These are phyloP conservation scores for Colletotrichum camelliae DNA, from an alignment of 2,329 filamentous ascomycete genomes.

Conservation along the genomic window DNA sequence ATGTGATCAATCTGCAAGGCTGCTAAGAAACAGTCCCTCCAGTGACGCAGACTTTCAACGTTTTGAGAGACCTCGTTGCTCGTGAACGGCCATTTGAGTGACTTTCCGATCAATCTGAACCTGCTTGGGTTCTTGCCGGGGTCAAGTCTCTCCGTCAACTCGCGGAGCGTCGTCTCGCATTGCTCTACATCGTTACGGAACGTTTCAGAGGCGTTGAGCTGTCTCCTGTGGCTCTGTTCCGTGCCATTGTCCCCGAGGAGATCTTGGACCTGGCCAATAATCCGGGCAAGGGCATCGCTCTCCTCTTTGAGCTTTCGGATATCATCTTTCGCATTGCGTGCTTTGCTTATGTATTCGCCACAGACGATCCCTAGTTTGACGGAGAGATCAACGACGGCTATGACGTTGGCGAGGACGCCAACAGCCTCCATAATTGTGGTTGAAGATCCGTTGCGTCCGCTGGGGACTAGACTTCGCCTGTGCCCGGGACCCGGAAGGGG, in stretches of 20 bases:
- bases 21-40: neutral
- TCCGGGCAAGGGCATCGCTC: neutral
- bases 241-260: fast-evolving
- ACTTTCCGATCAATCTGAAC: neutral
- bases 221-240: fast-evolving
- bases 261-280: neutral
- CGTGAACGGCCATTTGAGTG: neutral
- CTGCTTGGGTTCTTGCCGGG: fast-evolving
- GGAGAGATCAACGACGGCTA: neutral
- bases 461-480: too few species aligned
- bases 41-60: neutral
- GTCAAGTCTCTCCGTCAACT: neutral
- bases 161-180: neutral
- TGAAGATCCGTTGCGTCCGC: neutral
- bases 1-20: neutral
- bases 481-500: too few species aligned
- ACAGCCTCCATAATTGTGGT: neutral
- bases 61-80: fast-evolving
- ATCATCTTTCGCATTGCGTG: neutral
- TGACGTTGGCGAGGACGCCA: neutral
- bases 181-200: fast-evolving
- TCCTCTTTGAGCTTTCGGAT: fast-evolving
- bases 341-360: neutral
- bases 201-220: neutral
- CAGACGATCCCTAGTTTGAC: neutral